These are phyloP conservation scores for Scytalidium sp. DNA, from an alignment of 2,329 filamentous ascomycete genomes.

Conservation along the genomic window DNA sequence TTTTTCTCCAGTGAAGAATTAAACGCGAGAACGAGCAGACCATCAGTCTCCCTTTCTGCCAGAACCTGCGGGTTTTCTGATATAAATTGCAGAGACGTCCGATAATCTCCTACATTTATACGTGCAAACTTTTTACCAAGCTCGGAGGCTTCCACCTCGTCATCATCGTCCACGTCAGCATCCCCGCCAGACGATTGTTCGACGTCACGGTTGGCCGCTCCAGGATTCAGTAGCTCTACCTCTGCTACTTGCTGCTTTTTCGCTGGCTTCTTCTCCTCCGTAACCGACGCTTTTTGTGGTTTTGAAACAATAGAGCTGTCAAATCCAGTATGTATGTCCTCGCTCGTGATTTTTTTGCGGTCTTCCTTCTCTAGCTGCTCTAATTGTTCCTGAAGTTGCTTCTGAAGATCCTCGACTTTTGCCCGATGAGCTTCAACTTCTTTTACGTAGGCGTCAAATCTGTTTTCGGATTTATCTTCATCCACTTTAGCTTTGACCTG, in stretches of 20 bases:
- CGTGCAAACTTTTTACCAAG: conserved; percentile 78
- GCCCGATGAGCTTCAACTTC: conserved; percentile 74
- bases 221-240: conserved; percentile 76
- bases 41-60: conserved; percentile 83
- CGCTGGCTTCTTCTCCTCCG: conserved; percentile 27
- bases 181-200: conserved; percentile 55
- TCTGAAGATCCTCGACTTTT: conserved; percentile 77
- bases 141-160: conserved; percentile 71
- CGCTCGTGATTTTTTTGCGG: conserved; percentile 87
- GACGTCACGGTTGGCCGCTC: conserved; percentile 39
- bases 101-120: conserved; percentile 75
- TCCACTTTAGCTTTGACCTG: conserved; percentile 78
- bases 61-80: conserved; percentile 75
- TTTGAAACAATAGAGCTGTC: conserved; percentile 81
- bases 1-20: conserved; percentile 77
- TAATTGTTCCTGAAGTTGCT: conserved; percentile 70
- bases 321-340: conserved; percentile 84
- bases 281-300: conserved; percentile 27
- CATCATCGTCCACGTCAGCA: conserved; percentile 66
- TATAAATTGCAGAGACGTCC: conserved; percentile 71
- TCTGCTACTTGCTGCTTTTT: conserved; percentile 46
- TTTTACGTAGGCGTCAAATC: conserved; percentile 72
- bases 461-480: conserved; percentile 66
- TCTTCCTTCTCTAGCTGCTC: conserved; percentile 83
- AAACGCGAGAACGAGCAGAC: conserved; percentile 86